Conservation (phyloP, 257 asterid genomes). For the Solanum chiquidenum region DNA sequence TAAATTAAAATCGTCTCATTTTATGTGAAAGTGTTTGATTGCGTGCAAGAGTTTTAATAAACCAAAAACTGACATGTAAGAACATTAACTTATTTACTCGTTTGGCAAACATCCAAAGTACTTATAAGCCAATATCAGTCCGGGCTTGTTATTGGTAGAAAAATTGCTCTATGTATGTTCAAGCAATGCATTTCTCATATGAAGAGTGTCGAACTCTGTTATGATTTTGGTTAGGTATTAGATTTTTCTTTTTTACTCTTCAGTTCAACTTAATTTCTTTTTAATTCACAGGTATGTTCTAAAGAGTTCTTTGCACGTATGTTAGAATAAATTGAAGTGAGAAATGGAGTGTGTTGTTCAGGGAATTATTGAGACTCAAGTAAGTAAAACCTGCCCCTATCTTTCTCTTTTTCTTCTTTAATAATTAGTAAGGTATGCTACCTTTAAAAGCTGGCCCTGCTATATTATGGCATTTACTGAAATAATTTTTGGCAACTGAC, state of each 20-base stretch:
- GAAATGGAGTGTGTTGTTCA: constrained; percentile 91
- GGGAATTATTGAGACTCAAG: constrained; percentile 91
- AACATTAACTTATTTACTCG: neutral
- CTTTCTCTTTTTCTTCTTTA: neutral
- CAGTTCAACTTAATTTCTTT: neutral
- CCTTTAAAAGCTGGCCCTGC: neutral
- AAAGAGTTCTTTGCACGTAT: neutral
- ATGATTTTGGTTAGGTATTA: neutral
- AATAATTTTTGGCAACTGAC: neutral
- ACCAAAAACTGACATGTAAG: neutral
- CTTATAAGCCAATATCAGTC: neutral
- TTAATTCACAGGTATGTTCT: neutral
- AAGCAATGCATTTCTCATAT: neutral
- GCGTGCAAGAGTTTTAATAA: neutral
- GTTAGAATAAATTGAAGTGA: neutral
- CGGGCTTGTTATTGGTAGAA: neutral
- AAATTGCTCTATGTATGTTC: neutral
- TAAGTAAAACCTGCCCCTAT: constrained; percentile 6
- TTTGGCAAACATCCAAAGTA: neutral
- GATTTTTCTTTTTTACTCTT: neutral
- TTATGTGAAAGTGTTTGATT: neutral
- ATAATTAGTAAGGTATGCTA: neutral
- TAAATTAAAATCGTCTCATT: too few relatives aligned
- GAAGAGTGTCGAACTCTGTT: neutral
- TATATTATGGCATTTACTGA: neutral